phyloP scores from a whole-genome alignment of 1,284 basidiomycete species.

The Microbotryomycetes sp. region DNA sequence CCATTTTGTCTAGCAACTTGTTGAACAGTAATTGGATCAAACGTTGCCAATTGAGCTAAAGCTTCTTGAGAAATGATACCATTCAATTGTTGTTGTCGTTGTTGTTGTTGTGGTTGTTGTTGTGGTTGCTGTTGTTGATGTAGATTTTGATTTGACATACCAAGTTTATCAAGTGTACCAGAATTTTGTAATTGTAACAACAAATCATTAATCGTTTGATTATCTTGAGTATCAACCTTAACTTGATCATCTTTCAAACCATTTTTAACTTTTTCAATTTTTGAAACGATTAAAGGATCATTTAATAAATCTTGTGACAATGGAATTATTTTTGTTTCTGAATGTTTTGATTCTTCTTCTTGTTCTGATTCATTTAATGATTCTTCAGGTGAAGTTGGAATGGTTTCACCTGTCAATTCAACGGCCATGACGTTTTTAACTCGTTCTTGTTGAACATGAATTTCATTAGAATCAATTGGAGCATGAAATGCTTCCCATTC shows the following conservation, averaged over 20 bases:
- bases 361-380: background rate
- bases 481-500: conserved; percentile 10
- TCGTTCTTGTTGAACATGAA: background rate
- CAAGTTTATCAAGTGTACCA: background rate
- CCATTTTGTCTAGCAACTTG: background rate
- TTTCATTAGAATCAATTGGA: conserved; percentile 9
- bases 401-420: conserved; percentile 6
- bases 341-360: background rate
- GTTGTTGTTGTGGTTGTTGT: background rate
- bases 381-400: background rate
- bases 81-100: background rate
- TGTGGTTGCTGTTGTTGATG: background rate
- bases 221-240: background rate
- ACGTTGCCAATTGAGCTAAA: background rate
- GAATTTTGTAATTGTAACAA: background rate
- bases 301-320: background rate
- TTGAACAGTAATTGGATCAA: background rate
- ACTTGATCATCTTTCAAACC: background rate
- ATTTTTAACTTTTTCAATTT: background rate
- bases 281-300: background rate
- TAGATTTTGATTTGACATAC: background rate
- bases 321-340: background rate
- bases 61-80: background rate
- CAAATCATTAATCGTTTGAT: background rate
- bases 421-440: conserved; percentile 2